Evolutionary conservation across 371 early-diverging fungal genomes (phyloP).

Genomic region (Mortierella sp.): DNA sequence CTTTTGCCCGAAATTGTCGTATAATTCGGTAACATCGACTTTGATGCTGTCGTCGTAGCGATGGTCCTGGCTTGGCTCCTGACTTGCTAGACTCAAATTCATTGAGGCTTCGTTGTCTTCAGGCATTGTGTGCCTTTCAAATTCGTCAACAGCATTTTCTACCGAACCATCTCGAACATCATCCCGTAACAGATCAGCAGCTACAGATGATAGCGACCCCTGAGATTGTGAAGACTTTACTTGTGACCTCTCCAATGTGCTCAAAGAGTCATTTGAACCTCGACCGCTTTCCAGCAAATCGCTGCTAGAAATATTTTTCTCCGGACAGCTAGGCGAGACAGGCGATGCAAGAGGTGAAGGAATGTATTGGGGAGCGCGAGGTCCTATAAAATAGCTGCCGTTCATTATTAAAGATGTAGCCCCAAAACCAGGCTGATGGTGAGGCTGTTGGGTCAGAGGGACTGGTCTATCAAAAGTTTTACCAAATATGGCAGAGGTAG

Average conservation of each 20-base stretch:
- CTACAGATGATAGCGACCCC: constrained; percentile 23
- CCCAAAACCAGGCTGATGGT: constrained; percentile 7
- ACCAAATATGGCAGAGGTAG: constrained; percentile 52
- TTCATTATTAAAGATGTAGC: constrained; percentile 26
- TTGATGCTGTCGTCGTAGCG: constrained; percentile 31
- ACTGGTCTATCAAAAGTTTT: constrained; percentile 19
- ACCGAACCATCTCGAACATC: not conserved
- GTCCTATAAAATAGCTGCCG: constrained; percentile 30
- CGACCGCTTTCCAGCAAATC: not conserved
- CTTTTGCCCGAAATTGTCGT: constrained; percentile 25
- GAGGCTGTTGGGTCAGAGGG: constrained; percentile 2
- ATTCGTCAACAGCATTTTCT: not conserved
- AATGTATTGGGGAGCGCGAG: constrained; percentile 47
- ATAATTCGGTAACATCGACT: constrained; percentile 48
- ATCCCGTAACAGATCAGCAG: constrained; percentile 14
- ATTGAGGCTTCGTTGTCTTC: not conserved
- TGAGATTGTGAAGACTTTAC: constrained; percentile 20
- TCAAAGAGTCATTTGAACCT: not conserved
- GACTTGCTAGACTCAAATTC: not conserved
- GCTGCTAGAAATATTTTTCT: not conserved
- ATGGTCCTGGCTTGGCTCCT: not conserved
- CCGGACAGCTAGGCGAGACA: constrained; percentile 18
- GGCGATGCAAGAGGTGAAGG: constrained; percentile 43
- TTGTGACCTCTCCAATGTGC: not conserved
- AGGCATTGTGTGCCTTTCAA: no score